Evolutionary conservation across 2,329 filamentous ascomycete species (phyloP).

Genomic region (Diaporthe aspalathi): DNA sequence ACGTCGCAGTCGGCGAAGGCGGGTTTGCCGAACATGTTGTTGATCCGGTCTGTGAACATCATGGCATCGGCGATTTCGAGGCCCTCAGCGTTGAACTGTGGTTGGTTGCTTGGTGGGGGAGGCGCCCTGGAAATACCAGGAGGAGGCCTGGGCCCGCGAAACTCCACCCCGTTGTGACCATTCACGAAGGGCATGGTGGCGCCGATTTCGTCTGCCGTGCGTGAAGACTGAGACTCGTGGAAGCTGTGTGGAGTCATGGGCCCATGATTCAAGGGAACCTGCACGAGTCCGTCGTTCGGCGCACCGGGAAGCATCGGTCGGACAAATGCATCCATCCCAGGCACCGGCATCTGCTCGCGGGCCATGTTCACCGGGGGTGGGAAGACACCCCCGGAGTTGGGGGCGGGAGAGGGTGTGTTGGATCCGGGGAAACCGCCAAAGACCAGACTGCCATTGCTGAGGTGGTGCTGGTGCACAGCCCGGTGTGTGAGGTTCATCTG

Average conservation of each 20-base stretch:
- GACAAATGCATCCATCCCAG: conserved; percentile 52
- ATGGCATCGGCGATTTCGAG: conserved; percentile 35
- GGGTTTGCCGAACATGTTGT: conserved; percentile 49
- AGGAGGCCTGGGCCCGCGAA: conserved; percentile 34
- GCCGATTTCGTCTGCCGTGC: conserved; percentile 51
- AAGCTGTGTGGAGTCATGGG: conserved; percentile 71
- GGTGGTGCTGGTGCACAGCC: conserved; percentile 62
- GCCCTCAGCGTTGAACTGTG: conserved; percentile 28
- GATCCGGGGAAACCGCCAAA: conserved; percentile 68
- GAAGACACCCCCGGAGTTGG: conserved; percentile 59
- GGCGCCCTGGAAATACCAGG: conserved; percentile 45
- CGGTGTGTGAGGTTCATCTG: conserved; percentile 47
- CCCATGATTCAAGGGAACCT: conserved; percentile 54
- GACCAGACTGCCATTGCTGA: conserved; percentile 66
- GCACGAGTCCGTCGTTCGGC: conserved; percentile 50
- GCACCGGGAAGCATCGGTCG: conserved; percentile 49
- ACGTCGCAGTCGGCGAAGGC: conserved; percentile 57
- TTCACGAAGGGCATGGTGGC: conserved; percentile 29
- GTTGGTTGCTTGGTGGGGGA: conserved; percentile 43
- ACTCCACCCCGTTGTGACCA: conserved; percentile 33
- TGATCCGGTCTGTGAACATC: conserved; percentile 35
- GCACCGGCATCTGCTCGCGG: conserved; percentile 41
- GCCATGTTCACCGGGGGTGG: conserved; percentile 54
- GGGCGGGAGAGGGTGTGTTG: conserved; percentile 68
- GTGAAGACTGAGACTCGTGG: conserved; percentile 70